Base-by-base conservation (phyloP, 1,139 yeast species). In the Geotrichum restrictum region DNA sequence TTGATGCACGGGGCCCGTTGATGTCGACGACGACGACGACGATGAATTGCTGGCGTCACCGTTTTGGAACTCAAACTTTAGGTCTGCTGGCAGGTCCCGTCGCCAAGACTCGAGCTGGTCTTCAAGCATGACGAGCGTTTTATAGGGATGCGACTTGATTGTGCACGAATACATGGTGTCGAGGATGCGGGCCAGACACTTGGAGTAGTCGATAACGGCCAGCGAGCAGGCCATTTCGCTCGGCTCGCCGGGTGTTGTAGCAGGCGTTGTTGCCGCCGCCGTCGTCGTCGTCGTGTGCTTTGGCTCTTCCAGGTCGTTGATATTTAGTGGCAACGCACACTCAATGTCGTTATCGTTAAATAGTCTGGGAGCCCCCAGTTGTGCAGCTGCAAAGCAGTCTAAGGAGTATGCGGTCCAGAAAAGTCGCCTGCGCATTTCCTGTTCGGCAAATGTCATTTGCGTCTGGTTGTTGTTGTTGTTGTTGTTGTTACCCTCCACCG, bases 371-470 rank as follows among this genome's bases (percentile, higher is more conserved):
- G 87, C 88, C 45, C 97, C 97, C 47, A 88, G 71, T 54, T 82
- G 82, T 56, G 87, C 77, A 1, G 93, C 81, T 19, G 88, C 75
- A 64, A 86, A 87, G 1, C 83, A 78, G 66, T 89, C 97, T 59
- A 88, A 74, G 38, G 84, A 77, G 66, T 87, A 88, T 39, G 84
- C 79, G 59, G 88, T 83, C 96, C 96, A 89, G 63, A 88, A 88
- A 39, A 87, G 70, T 46, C 88, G 77, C 63, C 95, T 79, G 56
- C 96, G 75, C 64, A 86, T 88, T 58, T 89, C 91, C 68, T 85
- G 94, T 72, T 85, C 89, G 47, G 63, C 57, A 10, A 54, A 49
- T 22, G 60, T 43, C 4, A 68, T 56, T 32, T 80, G 70, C 55
- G 75, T n/a, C n/a, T n/a, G n/a, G n/a, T n/a, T n/a, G n/a, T n/a